phyloP scores from a whole-genome alignment of 169 alveolate genomes.

The Plasmodium inui region DNA sequence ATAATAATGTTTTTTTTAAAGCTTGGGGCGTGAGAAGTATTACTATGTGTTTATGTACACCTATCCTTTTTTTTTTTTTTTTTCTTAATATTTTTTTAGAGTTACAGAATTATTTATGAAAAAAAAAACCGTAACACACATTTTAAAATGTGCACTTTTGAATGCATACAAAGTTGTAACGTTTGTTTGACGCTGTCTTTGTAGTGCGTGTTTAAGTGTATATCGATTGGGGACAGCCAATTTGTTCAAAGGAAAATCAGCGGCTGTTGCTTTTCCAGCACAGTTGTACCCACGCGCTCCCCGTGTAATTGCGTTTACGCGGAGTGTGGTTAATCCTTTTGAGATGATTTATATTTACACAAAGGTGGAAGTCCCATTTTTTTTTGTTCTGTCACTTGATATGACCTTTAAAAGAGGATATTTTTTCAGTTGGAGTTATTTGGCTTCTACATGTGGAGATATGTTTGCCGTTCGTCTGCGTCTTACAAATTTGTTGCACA shows the following conservation, averaged over 20 bases:
- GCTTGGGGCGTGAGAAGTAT: not conserved
- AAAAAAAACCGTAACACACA: not conserved
- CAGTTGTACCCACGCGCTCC: not conserved
- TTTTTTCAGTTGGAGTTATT: not conserved
- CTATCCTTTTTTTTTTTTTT: conserved; percentile 18
- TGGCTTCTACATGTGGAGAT: not conserved
- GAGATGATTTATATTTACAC: not conserved
- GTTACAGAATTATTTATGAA: conserved; percentile 37
- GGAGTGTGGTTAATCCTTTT: not conserved
- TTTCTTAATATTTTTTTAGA: conserved; percentile 12
- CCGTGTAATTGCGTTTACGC: not conserved
- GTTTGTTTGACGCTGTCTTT: not conserved
- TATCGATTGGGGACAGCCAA: not conserved
- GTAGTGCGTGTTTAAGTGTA: not conserved
- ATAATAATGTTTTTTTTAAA: not conserved
- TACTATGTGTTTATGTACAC: conserved; percentile 3
- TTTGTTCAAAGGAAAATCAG: not conserved
- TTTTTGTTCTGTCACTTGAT: not conserved
- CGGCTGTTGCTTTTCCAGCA: not conserved
- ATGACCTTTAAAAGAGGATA: not conserved
- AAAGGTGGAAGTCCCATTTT: not conserved
- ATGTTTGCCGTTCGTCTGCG: not conserved
- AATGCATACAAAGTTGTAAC: not conserved
- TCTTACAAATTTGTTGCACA: not conserved
- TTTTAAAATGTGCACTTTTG: conserved; percentile 11